Evolutionary conservation across 1,284 basidiomycete species (phyloP), one percentile per base, ranked within the genome.

Genomic region (Cutaneotrichosporon sp.): DNA sequence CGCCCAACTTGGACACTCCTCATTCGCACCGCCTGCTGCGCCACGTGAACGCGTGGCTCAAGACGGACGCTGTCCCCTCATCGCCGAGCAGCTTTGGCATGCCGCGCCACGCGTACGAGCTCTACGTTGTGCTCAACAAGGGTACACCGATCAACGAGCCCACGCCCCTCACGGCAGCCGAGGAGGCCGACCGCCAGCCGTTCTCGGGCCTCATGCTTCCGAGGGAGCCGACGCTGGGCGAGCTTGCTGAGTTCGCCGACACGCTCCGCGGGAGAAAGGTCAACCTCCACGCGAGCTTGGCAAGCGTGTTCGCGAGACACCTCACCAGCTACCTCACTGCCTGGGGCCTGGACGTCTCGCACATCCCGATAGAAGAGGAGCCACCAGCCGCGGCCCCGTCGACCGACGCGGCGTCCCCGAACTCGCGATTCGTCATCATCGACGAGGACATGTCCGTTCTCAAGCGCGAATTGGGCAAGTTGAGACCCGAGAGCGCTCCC

Each of bases 271-370:
- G 91, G 6, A 91, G 88, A 76, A 89, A 86, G 69, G 91, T 89
- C 0, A 86, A 85, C 0, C 80, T 97, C 18, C 89, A 94, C 70
- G 91, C 94, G 7, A 89, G 86, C 69, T 84, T 90, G 14, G 86
- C 86, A 62, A 91, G 90, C 47, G 86, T 88, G 0, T 97, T 97
- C 72, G 92, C 92, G 0, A 89, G 90, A 54, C 91, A 95, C 75
- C 82, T 97, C 27, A 92, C 92, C 36, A 89, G 88, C 68, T 95
- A 95, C 78, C 84, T 97, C 59, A 90, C 90, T n/a, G 86, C 89
- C 4, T 97, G 94, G 93, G 92, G 92, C 18, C 85, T 97, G 84
- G 91, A 95, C 70, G 88, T 97, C 49, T 88, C 86, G 56, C 91
- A 92, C 77, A 83, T 92, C 38, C 87, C 91, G 4, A 84, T 78